Base-by-base conservation (phyloP, 345 rosid species). In the Cochlearia excelsa region DNA sequence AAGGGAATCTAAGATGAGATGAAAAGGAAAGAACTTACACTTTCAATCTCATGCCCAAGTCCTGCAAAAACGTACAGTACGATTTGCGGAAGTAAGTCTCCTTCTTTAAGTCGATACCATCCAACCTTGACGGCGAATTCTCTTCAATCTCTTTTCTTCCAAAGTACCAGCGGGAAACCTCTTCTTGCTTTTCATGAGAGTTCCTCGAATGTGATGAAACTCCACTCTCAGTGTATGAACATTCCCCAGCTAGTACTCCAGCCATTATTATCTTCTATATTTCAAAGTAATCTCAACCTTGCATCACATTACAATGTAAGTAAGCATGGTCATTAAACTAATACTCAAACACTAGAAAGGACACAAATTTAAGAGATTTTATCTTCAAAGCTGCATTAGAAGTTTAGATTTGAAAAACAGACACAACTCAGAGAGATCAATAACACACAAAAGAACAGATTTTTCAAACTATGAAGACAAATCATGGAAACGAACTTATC, bases 41-140 rank as follows among this genome's bases (percentile, higher is more conserved):
- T 89, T 89, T 93, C 39, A 93, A 79, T 67, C 95, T 70, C 95
- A 93, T 89, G 77, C 99, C 99, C 63, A 93, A 77, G 78, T 88
- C 97, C 72, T 93, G 97, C 74, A 93, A 71, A 78, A 80, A 93
- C 29, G 99, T 93, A 69, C 99, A 93, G 73, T 93, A 93, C 40
- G 97, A 89, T 78, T 93, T 93, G 65, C 95, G 91, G 30, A 93
- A 72, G 78, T 85, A 83, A 0, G 95, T 84, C 76, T 93, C 99
- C 79, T 85, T 93, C 89, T 89, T 93, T 72, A 87, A 80, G 79
- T 93, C 97, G 43, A 93, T 83, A 45, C 87, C 84, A 78, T 93
- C 99, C 74, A 68, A 65, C 74, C 90, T 89, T 3, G 99, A 89
- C 0, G 99, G 95, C 8, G 95, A 89, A 61, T 73, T 78, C 59